Base-by-base conservation (phyloP, 2,329 filamentous ascomycete species). In the Phyllosticta ampelicida region DNA sequence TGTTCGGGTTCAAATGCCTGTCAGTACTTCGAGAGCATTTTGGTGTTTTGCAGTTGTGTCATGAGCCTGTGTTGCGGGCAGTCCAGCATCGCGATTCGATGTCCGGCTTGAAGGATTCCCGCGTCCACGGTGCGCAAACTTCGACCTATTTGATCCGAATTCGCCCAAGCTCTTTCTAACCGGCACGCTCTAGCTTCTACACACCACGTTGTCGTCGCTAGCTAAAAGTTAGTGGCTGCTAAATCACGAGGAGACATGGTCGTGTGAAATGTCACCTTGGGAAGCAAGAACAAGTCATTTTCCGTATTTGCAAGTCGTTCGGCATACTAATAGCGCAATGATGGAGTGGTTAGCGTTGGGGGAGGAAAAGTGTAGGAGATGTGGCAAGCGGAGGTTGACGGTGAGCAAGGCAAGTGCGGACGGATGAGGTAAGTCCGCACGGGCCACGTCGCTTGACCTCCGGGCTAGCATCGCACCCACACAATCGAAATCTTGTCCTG, bases 401-500 rank as follows among this genome's bases (percentile, higher is more conserved):
- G 23, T 26, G 23, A 8, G 4, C 23, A 3, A 26, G 23, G 23
- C 8, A 26, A 8, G 23, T 26, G 36, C 5, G 3, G 36, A 6
- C n/a, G 36, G 36, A 44, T 44, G 36, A 44, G 36, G 36, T 44
- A 44, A 44, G 36, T 6, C 30, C 2, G 36, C 36, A 44, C 36
- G 36, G 36, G 13, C 36, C 36, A 44, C 36, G 16, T 16, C 13
- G 36, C 36, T 44, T 44, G 13, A n/a, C 36, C n/a, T 44, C 36
- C 36, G 36, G n/a, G 13, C 36, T 18, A 44, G 36, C 36, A 44
- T 44, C 36, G 11, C 48, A 58, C 54, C 29, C 55, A 50, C 55
- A 53, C 50, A 53, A 48, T 48, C 55, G 55, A 58, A 58, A 58
- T 57, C 55, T 57, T 44, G 49, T 53, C 8, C 55, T 20, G 20